Conservation (phyloP, 305 asterid genomes). For the Solanum chacoense region DNA sequence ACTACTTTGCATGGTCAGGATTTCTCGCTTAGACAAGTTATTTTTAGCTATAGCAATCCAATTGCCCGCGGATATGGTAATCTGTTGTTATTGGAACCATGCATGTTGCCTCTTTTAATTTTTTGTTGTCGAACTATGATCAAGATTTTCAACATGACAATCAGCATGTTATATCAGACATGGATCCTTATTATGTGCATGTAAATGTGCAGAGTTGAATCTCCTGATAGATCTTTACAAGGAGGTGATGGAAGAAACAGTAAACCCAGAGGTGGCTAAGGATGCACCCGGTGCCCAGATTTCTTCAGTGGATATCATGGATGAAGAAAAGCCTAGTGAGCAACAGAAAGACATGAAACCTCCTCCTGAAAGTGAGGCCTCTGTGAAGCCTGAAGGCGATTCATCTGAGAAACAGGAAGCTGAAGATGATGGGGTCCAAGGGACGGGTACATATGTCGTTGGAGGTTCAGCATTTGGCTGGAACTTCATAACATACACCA, state of each 20-base stretch:
- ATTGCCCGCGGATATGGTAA: neutral
- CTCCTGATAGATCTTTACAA: constrained; percentile 52
- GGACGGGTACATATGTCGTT: constrained; percentile 36
- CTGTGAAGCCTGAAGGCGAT: constrained; percentile 12
- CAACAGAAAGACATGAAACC: constrained; percentile 7
- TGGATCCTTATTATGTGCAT: neutral
- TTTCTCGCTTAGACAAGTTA: neutral
- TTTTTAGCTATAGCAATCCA: neutral
- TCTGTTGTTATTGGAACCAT: neutral
- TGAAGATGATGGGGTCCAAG: constrained; percentile 14
- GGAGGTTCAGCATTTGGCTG: constrained; percentile 91
- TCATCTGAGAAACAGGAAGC: constrained; percentile 10
- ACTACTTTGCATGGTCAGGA: neutral
- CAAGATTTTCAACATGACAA: neutral
- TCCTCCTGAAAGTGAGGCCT: constrained; percentile 11
- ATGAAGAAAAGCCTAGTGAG: neutral
- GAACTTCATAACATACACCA: constrained; percentile 58
- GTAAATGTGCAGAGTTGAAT: constrained; percentile 52
- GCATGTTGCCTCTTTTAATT: neutral
- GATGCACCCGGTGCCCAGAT: constrained; percentile 10
- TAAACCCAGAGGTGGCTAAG: constrained; percentile 26
- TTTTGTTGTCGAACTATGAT: neutral
- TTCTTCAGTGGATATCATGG: neutral
- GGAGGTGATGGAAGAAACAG: constrained; percentile 33
- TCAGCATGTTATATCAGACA: neutral